A percentile compares a stretch with the other conserved stretches of the same genome.
phyloP scores from a whole-genome alignment of 2,329 filamentous ascomycete species.

The Apiospora aurea region DNA sequence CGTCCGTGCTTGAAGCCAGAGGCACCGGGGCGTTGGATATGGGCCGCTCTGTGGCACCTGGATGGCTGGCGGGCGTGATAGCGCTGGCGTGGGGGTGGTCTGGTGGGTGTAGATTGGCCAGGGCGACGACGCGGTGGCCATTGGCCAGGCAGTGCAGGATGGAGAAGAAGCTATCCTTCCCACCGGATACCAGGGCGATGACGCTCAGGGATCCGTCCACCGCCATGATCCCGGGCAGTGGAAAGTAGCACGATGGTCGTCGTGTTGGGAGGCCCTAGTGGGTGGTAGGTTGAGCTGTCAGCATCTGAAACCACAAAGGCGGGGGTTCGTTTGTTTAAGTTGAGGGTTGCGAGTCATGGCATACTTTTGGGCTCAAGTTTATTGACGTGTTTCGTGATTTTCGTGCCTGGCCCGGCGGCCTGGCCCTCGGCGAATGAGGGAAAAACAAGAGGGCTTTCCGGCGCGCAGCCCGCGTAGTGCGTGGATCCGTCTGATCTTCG shows the following conservation, averaged over 20 bases:
- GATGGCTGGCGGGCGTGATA: conserved; percentile 28
- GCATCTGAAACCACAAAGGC: conserved; percentile 6
- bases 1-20: conserved; percentile 19
- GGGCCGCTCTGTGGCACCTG: conserved; percentile 22
- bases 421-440: background rate
- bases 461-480: background rate
- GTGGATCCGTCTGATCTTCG: conserved; percentile 18
- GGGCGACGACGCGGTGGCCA: conserved; percentile 83
- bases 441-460: background rate
- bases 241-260: background rate
- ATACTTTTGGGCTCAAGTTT: background rate
- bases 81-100: conserved; percentile 1
- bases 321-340: conserved; percentile 5
- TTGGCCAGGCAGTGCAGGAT: conserved; percentile 88
- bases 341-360: conserved; percentile 9
- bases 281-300: background rate
- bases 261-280: background rate
- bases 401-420: background rate
- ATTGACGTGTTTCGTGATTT: background rate
- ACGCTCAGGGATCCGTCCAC: conserved; percentile 67
- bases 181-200: conserved; percentile 92
- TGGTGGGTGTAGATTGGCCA: conserved; percentile 84
- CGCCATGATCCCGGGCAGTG: conserved; percentile 44
- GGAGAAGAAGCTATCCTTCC: conserved; percentile 96
- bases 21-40: background rate